A percentile compares a stretch with the other conserved stretches of the same genome.
phyloP scores from a whole-genome alignment of 306 rosid species.

The Cotoneaster glaucophyllus region DNA sequence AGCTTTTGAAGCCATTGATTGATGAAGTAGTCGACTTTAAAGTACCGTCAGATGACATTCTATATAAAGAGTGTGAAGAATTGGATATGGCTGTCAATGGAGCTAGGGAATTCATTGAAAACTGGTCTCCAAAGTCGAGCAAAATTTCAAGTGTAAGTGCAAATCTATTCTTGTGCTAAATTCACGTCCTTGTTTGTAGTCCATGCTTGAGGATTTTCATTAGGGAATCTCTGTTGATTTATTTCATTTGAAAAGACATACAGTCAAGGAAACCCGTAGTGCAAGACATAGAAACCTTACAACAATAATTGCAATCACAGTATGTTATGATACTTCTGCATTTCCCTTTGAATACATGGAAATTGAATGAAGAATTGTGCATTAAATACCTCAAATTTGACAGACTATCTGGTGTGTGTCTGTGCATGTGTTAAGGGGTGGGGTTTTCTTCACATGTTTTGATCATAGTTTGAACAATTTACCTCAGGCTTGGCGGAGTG shows the following conservation, averaged over 20 bases:
- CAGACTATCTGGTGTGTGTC: not conserved
- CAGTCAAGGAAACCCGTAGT: not conserved
- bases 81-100: constrained; percentile 60
- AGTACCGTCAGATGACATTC: constrained; percentile 43
- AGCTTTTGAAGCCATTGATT: constrained; percentile 73
- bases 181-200: not conserved
- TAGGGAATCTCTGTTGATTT: not conserved
- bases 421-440: not conserved
- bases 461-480: constrained; percentile 7
- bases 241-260: not conserved
- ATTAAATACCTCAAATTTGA: not conserved
- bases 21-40: constrained; percentile 55
- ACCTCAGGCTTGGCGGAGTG: constrained; percentile 63
- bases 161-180: constrained; percentile 1
- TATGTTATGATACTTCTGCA: not conserved
- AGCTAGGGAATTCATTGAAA: constrained; percentile 72
- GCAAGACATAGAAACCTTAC: not conserved
- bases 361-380: not conserved
- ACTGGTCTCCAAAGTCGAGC: constrained; percentile 72
- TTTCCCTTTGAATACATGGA: not conserved
- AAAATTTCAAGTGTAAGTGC: constrained; percentile 58
- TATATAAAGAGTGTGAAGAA: constrained; percentile 61
- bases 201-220: constrained; percentile 5
- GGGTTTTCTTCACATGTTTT: not conserved
- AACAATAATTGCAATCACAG: not conserved